Evolutionary conservation across 768 basidiomycete genomes (phyloP).

Genomic region (Lactarius vividus): DNA sequence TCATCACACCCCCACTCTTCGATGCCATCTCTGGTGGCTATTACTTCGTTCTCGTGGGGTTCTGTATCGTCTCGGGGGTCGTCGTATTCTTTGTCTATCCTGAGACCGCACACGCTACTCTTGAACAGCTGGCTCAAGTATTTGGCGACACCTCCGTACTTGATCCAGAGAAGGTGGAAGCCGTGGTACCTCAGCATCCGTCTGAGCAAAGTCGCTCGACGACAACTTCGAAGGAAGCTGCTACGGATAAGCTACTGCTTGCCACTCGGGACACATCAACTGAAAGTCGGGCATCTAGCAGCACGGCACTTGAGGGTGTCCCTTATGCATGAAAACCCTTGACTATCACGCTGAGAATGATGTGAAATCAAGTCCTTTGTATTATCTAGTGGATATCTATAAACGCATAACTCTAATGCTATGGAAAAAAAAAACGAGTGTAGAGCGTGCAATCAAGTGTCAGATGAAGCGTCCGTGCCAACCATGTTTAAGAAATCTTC

Average conservation of each 20-base stretch:
- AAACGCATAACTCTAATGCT: not conserved
- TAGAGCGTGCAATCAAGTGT: not conserved
- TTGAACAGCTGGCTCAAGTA: constrained; percentile 50
- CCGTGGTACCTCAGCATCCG: constrained; percentile 5
- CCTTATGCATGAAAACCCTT: not conserved
- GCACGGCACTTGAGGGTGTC: not conserved
- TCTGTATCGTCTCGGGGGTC: constrained; percentile 43
- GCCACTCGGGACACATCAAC: not conserved
- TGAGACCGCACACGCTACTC: constrained; percentile 46
- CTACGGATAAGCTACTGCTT: not conserved
- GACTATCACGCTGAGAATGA: not conserved
- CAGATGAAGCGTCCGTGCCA: constrained; percentile 3
- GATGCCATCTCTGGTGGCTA: constrained; percentile 45
- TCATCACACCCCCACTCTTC: constrained; percentile 59
- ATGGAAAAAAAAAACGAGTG: not conserved
- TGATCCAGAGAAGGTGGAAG: constrained; percentile 2
- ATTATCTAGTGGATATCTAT: not conserved
- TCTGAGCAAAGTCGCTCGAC: not conserved
- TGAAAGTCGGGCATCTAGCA: constrained; percentile 11
- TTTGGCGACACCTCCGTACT: constrained; percentile 40
- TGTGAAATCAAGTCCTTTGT: not conserved
- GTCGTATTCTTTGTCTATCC: constrained; percentile 49
- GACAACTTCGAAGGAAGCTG: not conserved
- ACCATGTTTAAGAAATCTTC: constrained; percentile 22
- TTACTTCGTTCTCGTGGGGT: constrained; percentile 51